Percentiles rank a stretch among this genome's conserved stretches.
phyloP scores from a whole-genome alignment of 768 basidiomycete species.

The Suillus brevipes region DNA sequence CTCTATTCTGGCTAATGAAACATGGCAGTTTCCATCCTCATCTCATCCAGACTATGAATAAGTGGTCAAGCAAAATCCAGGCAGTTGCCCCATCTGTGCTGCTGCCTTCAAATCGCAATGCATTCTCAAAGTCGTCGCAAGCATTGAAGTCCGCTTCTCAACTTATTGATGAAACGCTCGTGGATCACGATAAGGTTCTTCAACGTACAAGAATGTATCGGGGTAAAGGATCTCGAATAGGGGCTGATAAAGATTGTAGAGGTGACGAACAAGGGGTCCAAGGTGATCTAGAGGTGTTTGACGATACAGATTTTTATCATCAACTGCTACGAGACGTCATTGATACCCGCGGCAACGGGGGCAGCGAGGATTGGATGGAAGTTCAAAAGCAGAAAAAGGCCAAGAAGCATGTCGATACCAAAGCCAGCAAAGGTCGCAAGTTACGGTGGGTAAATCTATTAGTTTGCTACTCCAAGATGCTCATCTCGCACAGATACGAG shows the following conservation, averaged over 20 bases:
- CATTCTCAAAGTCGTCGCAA: conserved; percentile 62
- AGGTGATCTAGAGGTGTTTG: conserved; percentile 59
- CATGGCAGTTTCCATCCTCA: conserved; percentile 60
- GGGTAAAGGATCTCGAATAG: conserved; percentile 47
- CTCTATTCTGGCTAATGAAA: conserved; percentile 10
- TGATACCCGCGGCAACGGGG: conserved; percentile 55
- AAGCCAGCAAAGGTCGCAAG: conserved; percentile 93
- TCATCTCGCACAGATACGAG: conserved; percentile 64
- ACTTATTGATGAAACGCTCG: conserved; percentile 73
- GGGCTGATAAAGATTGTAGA: conserved; percentile 34
- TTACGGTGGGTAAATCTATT: conserved; percentile 56
- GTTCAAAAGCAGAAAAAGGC: conserved; percentile 68
- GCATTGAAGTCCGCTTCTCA: conserved; percentile 65
- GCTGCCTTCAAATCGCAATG: conserved; percentile 65
- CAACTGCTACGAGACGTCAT: conserved; percentile 90
- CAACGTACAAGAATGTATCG: conserved; percentile 62
- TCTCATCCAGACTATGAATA: conserved; percentile 74
- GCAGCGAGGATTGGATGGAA: conserved; percentile 61
- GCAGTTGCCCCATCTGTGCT: conserved; percentile 83
- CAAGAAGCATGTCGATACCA: conserved; percentile 91
- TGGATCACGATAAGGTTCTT: conserved; percentile 57
- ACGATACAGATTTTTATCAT: conserved; percentile 94
- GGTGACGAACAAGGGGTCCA: conserved; percentile 36
- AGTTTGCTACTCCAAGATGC: background rate
- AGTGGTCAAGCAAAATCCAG: conserved; percentile 97